A percentile compares a stretch with the other conserved stretches of the same genome.
Evolutionary conservation across 345 rosid species (phyloP).

Genomic region (Limnanthes douglasii): DNA sequence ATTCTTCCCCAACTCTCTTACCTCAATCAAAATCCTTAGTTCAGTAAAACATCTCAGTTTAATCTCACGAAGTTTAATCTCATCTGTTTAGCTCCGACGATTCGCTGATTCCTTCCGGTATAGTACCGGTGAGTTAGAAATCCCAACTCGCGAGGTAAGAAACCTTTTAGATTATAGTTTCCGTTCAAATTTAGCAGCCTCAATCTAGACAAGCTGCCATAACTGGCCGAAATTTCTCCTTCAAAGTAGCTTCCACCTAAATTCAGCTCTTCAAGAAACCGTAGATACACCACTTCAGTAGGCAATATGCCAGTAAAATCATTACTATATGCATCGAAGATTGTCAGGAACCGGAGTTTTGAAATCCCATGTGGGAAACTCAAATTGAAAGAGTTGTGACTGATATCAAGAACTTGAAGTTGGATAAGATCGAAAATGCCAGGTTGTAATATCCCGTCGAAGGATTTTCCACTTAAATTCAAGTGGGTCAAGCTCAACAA

Average conservation of each 20-base stretch:
- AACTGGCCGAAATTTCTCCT: slow-evolving; percentile 52
- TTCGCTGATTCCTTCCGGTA: slow-evolving; percentile 54
- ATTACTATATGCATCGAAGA: slow-evolving; percentile 71
- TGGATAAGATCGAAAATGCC: slow-evolving; percentile 40
- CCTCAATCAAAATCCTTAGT: too few relatives aligned
- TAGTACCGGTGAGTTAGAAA: slow-evolving; percentile 36
- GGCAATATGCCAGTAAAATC: slow-evolving; percentile 60
- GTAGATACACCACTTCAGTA: slow-evolving; percentile 27
- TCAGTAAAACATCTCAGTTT: too few relatives aligned
- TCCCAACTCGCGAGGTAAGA: slow-evolving; percentile 51
- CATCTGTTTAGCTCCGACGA: slow-evolving; percentile 37
- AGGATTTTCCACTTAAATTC: slow-evolving; percentile 54
- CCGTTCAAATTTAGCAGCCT: slow-evolving; percentile 55
- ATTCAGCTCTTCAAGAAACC: slow-evolving; percentile 62
- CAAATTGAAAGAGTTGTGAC: slow-evolving; percentile 68
- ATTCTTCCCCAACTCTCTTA: too few relatives aligned
- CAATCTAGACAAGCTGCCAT: slow-evolving; percentile 39
- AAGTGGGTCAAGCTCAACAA: slow-evolving; percentile 45
- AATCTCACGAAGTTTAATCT: too few relatives aligned
- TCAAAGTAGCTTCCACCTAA: slow-evolving; percentile 92
- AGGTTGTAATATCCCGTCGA: slow-evolving; percentile 39
- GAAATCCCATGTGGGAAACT: slow-evolving; percentile 63
- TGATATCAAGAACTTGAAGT: slow-evolving; percentile 58
- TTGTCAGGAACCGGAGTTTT: slow-evolving; percentile 46
- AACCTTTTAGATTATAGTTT: slow-evolving; percentile 45